Base-by-base conservation (phyloP, 768 basidiomycete species). In the Hericium coralloides region DNA sequence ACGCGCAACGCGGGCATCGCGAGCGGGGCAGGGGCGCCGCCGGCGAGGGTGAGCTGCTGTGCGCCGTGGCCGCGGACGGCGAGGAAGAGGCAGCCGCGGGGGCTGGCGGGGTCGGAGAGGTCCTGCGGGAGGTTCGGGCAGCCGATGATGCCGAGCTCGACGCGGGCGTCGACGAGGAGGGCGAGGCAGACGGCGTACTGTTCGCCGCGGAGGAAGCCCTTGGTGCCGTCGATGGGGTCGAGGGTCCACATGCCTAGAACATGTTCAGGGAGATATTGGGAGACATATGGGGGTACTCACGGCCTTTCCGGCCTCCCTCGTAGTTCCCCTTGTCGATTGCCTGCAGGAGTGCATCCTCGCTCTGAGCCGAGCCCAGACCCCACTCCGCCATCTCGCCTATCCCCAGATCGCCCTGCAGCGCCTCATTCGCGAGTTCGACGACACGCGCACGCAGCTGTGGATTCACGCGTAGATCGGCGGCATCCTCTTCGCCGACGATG, bases 401-500 rank as follows among this genome's bases (percentile, higher is more conserved):
- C 2, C 57, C 61, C 1, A 86, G 78, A 4, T 79, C 77, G 8
- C 73, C 74, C 0, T 76, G 75, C 45, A 97, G 74, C 0, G 87
- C 82, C 38, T 91, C 88, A 65, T 91, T 93, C 3, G 93, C 90
- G 26, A 99, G 84, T 36, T 79, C 72, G 45, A 91, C 78, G 58
- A 98, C 89, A 45, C 89, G 80, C 23, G 81, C 74, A 38, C 81
- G 67, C 53, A 94, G 71, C 0, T 62, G 65, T 9, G 59, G 64
- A 2, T 76, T 79, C 2, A 65, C 68, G 7, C 88, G 81, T 18
- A 98, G 71, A 54, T 92, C 90, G 0, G 81, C 75, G 0, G 95
- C 86, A 68, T 97, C 92, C 70, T 99, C 95, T 70, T 99, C 97
- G 36, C 95, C 97, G 39, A 98, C 86, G 66, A 98, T 91, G 9